A percentile compares a stretch with the other conserved stretches of the same genome.
These are phyloP conservation scores for Rhizopogon salebrosus DNA, from an alignment of 768 basidiomycete genomes.

Conservation along the genomic window DNA sequence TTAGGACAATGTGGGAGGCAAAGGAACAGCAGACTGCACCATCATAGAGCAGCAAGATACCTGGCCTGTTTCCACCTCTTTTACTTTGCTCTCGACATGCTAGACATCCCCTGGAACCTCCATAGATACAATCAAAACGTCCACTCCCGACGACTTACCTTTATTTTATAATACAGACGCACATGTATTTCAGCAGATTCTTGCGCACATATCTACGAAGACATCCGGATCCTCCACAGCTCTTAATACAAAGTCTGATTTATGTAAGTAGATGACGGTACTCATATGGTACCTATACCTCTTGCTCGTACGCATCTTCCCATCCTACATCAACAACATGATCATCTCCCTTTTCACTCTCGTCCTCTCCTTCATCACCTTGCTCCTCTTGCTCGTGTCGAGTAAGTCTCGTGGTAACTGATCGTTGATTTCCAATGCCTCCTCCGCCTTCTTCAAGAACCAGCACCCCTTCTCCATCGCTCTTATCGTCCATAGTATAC, in stretches of 20 bases:
- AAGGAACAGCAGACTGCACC: constrained; percentile 44
- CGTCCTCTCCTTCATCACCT: constrained; percentile 19
- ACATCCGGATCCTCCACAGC: not conserved
- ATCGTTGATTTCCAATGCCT: constrained; percentile 25
- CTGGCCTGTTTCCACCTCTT: constrained; percentile 4
- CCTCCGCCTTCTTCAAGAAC: constrained; percentile 37
- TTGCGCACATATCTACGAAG: not conserved
- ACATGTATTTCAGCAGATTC: constrained; percentile 12
- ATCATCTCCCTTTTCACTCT: constrained; percentile 36
- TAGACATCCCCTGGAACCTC: constrained; percentile 14
- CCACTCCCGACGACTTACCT: constrained; percentile 15
- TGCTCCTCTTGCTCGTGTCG: constrained; percentile 11
- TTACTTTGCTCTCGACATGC: constrained; percentile 5
- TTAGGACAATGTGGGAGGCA: constrained; percentile 73
- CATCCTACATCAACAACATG: constrained; percentile 30
- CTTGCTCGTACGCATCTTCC: constrained; percentile 67
- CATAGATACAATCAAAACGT: constrained; percentile 21
- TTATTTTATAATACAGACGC: constrained; percentile 24
- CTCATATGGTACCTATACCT: constrained; percentile 35
- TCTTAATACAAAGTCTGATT: too few relatives aligned
- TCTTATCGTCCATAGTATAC: constrained; percentile 48
- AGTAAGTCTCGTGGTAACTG: constrained; percentile 22
- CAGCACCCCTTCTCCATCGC: constrained; percentile 33
- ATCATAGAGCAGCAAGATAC: constrained; percentile 15
- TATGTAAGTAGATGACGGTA: not conserved